Percentiles rank a stretch among this genome's conserved stretches.
Evolutionary conservation across 1,284 basidiomycete genomes (phyloP).

Genomic region (Pisolithus thermaeus): DNA sequence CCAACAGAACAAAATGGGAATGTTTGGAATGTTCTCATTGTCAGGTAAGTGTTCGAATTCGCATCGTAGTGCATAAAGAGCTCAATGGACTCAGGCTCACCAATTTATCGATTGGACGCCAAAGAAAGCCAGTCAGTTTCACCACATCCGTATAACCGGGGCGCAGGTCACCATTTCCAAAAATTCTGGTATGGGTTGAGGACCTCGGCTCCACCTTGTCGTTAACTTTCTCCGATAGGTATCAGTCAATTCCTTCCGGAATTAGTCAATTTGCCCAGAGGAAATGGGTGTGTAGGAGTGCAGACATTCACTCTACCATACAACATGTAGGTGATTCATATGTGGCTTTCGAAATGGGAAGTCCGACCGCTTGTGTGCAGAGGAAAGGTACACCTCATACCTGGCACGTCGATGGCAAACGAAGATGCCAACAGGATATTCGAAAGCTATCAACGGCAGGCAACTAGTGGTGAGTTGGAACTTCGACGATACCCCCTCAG

Average conservation of each 20-base stretch:
- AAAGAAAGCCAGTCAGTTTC: constrained; percentile 25
- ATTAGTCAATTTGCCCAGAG: constrained; percentile 24
- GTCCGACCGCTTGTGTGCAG: constrained; percentile 28
- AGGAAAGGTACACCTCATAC: constrained; percentile 59
- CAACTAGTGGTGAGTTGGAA: constrained; percentile 41
- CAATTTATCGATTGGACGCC: constrained; percentile 16
- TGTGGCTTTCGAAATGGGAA: neutral
- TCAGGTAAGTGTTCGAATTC: constrained; percentile 24
- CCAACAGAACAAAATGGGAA: constrained; percentile 60
- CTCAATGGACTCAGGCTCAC: constrained; percentile 7
- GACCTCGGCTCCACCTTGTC: no score
- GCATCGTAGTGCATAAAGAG: constrained; percentile 2
- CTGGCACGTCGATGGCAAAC: constrained; percentile 36
- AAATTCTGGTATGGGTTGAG: constrained; percentile 19
- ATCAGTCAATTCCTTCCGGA: constrained; percentile 23
- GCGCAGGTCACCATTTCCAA: constrained; percentile 4
- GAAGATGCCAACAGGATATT: constrained; percentile 52
- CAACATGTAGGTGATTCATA: constrained; percentile 31
- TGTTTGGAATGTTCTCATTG: constrained; percentile 58
- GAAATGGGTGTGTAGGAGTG: constrained; percentile 27
- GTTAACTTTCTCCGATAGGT: constrained; percentile 18
- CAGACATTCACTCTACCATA: constrained; percentile 47
- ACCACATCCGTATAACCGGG: constrained; percentile 22
- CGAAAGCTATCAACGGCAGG: constrained; percentile 57
- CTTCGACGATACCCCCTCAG: constrained; percentile 68